Percentiles rank a stretch among this genome's conserved stretches.
Evolutionary conservation across 2,329 filamentous ascomycete genomes (phyloP).

Genomic region (Gnomoniopsis sp.): DNA sequence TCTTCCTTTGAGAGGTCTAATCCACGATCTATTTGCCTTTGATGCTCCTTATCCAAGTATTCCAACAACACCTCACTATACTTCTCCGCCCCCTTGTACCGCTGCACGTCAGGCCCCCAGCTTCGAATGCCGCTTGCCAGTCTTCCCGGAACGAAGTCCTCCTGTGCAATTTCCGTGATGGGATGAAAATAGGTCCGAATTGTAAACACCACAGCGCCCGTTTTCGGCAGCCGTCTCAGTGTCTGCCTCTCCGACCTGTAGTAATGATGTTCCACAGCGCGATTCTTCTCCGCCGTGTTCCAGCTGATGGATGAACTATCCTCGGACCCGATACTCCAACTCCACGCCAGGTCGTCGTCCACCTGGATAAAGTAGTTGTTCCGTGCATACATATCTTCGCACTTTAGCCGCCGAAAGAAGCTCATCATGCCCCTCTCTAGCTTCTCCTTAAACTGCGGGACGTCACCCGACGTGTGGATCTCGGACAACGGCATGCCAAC

Average conservation of each 20-base stretch:
- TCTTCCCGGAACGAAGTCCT: constrained; percentile 74
- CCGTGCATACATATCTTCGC: constrained; percentile 59
- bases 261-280: constrained; percentile 67
- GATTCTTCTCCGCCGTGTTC: constrained; percentile 73
- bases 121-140: constrained; percentile 75
- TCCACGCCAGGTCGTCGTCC: constrained; percentile 75
- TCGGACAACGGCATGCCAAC: constrained; percentile 74
- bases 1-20: constrained; percentile 61
- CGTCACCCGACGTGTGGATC: constrained; percentile 75
- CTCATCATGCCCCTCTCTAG: constrained; percentile 76
- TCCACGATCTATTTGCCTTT: constrained; percentile 67
- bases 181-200: constrained; percentile 79
- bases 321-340: constrained; percentile 70
- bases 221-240: constrained; percentile 58
- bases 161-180: constrained; percentile 62
- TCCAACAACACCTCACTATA: constrained; percentile 72
- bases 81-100: constrained; percentile 74
- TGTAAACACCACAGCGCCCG: constrained; percentile 65
- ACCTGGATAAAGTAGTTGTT: constrained; percentile 91
- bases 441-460: constrained; percentile 69
- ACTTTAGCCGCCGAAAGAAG: constrained; percentile 71
- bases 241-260: constrained; percentile 77
- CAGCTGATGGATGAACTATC: constrained; percentile 64
- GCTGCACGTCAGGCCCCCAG: constrained; percentile 74
- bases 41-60: constrained; percentile 71